Conservation (phyloP, 106 monocot genomes). For the Dendrobium huoshanense region DNA sequence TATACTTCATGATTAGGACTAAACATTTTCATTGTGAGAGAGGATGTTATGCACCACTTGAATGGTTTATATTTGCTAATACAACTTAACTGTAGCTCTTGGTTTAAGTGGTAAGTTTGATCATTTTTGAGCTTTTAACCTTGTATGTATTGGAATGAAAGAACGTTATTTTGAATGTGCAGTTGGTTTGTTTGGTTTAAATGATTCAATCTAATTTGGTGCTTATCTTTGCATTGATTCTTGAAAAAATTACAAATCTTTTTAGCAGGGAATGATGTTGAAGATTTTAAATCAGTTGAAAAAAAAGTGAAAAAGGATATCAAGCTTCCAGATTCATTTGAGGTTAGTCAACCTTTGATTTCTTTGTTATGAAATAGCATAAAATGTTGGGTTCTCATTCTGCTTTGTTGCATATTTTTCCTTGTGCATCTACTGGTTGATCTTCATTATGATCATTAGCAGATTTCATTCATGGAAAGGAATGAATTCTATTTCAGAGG, state of each 20-base stretch:
- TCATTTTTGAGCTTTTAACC: not conserved
- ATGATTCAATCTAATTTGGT: not conserved
- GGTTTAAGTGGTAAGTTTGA: not conserved
- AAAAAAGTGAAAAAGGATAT: not conserved
- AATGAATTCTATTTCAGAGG: not conserved
- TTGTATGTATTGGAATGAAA: not conserved
- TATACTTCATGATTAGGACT: not conserved
- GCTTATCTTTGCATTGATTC: not conserved
- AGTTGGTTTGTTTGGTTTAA: not conserved
- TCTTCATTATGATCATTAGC: not conserved
- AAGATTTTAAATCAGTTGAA: slow-evolving; percentile 3
- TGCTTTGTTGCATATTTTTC: not conserved
- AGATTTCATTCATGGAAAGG: not conserved
- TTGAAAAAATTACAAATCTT: not conserved
- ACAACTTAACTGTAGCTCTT: not conserved
- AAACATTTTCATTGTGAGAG: not conserved
- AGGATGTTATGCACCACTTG: not conserved
- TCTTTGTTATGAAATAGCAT: not conserved
- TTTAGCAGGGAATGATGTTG: not conserved
- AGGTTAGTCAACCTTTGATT: slow-evolving; percentile 1
- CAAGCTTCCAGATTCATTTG: not conserved
- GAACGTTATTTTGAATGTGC: not conserved
- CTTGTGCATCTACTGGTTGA: not conserved
- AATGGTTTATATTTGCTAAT: not conserved
- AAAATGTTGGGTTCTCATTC: not conserved